Evolutionary conservation across 2,329 filamentous ascomycete genomes (phyloP).

Genomic region (Ceratocystiopsis sp.): DNA sequence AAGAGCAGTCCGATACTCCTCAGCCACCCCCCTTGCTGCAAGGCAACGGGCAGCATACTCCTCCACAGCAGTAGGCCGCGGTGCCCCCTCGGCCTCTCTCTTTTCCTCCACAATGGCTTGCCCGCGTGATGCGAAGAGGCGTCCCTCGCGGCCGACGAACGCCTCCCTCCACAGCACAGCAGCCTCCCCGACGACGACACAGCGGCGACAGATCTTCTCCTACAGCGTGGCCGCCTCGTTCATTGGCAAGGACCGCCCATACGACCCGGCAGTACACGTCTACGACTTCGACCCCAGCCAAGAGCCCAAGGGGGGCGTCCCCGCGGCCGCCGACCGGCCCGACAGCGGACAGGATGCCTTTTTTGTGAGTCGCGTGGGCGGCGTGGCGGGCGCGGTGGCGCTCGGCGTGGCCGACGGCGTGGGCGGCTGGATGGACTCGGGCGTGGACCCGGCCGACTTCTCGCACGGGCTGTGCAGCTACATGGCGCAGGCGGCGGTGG

Average conservation of each 20-base stretch:
- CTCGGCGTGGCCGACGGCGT: constrained; percentile 90
- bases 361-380: constrained; percentile 68
- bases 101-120: too few relatives aligned
- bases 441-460: constrained; percentile 88
- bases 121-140: too few relatives aligned
- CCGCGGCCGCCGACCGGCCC: constrained; percentile 35
- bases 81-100: neutral
- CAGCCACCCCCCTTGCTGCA: neutral
- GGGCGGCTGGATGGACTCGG: constrained; percentile 84
- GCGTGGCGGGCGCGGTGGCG: constrained; percentile 49
- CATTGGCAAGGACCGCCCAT: constrained; percentile 53
- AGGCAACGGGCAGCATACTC: neutral
- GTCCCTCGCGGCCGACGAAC: too few relatives aligned
- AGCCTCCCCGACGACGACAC: too few relatives aligned
- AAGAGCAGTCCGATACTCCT: neutral
- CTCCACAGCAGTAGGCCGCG: neutral
- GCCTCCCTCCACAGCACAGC: too few relatives aligned
- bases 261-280: constrained; percentile 49
- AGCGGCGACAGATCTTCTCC: constrained; percentile 25
- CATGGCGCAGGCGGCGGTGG: constrained; percentile 64
- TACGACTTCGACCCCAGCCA: constrained; percentile 55
- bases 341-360: constrained; percentile 91
- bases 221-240: constrained; percentile 62
- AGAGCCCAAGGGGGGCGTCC: constrained; percentile 28
- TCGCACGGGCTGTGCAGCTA: constrained; percentile 85